Conservation (phyloP, 768 basidiomycete species). For the Collybia mongolica region DNA sequence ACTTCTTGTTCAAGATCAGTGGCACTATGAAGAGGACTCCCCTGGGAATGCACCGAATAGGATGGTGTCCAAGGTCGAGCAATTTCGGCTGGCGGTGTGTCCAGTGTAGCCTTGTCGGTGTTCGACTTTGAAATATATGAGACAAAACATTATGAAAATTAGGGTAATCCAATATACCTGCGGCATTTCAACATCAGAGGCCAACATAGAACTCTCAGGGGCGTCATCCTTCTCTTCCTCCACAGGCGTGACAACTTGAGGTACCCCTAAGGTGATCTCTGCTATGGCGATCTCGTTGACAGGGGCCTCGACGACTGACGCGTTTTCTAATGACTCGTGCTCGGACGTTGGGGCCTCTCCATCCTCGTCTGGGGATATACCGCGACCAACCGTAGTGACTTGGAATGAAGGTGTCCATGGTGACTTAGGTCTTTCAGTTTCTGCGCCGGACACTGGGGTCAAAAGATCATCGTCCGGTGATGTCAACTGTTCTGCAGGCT, state of each 20-base stretch:
- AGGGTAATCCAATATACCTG: no score
- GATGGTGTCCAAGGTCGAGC: slow-evolving; percentile 38
- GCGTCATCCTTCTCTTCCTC: not conserved
- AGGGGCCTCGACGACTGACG: not conserved
- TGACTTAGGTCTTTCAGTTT: slow-evolving; percentile 44
- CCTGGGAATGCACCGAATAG: slow-evolving; percentile 40
- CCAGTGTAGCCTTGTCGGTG: slow-evolving; percentile 15
- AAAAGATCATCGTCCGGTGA: not conserved
- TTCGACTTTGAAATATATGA: slow-evolving; percentile 11
- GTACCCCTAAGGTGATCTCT: not conserved
- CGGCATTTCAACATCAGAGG: no score
- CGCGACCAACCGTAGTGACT: slow-evolving; percentile 38
- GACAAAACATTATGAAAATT: no score
- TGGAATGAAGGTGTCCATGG: slow-evolving; percentile 56
- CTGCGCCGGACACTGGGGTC: slow-evolving; percentile 5
- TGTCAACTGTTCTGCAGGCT: not conserved
- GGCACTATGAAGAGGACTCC: slow-evolving; percentile 21
- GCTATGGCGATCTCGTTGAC: not conserved
- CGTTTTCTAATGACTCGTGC: slow-evolving; percentile 7
- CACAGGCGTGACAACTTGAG: not conserved
- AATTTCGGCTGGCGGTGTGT: slow-evolving; percentile 8
- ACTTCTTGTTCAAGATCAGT: slow-evolving; percentile 10
- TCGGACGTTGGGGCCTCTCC: slow-evolving; percentile 10
- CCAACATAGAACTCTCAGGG: not conserved
- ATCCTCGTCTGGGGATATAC: slow-evolving; percentile 17